Evolutionary conservation across 2,329 filamentous ascomycete genomes (phyloP).

Genomic region (Phyllosticta paracitricarpa): DNA sequence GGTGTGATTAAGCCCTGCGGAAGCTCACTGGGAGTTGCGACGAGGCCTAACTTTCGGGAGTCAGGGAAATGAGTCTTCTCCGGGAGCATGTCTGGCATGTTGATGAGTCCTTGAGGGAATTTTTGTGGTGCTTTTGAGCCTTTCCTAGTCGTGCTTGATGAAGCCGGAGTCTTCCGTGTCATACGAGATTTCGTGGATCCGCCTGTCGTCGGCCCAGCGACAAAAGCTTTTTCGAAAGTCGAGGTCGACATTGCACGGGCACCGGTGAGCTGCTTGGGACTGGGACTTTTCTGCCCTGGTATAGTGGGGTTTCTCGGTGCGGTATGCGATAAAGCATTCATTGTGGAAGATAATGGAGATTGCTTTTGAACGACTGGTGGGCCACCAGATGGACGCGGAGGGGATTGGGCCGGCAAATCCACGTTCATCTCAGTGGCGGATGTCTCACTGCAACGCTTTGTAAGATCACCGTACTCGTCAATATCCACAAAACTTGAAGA

Average conservation of each 20-base stretch:
- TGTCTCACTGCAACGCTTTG: neutral
- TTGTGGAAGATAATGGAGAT: neutral
- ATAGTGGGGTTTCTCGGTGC: neutral
- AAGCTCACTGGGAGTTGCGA: neutral
- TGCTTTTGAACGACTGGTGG: neutral
- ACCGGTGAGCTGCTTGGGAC: neutral
- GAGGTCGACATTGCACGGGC: neutral
- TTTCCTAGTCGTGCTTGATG: neutral
- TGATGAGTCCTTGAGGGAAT: neutral
- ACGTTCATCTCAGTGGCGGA: neutral
- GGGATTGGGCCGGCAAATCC: neutral
- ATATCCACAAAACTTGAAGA: constrained; percentile 7
- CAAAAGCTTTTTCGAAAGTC: neutral
- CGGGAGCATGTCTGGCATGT: neutral
- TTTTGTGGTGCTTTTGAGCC: neutral
- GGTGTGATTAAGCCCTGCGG: neutral
- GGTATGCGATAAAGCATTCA: neutral
- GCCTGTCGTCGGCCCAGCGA: neutral
- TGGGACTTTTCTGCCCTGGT: neutral
- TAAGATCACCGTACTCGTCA: neutral
- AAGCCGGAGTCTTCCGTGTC: neutral
- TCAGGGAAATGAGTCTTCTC: neutral
- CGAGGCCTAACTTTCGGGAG: neutral
- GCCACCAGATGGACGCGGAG: neutral
- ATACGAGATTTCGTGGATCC: neutral